Evolutionary conservation across 495 filamentous ascomycete genomes (phyloP).

Genomic region (Penicillium macrosclerotiorum): DNA sequence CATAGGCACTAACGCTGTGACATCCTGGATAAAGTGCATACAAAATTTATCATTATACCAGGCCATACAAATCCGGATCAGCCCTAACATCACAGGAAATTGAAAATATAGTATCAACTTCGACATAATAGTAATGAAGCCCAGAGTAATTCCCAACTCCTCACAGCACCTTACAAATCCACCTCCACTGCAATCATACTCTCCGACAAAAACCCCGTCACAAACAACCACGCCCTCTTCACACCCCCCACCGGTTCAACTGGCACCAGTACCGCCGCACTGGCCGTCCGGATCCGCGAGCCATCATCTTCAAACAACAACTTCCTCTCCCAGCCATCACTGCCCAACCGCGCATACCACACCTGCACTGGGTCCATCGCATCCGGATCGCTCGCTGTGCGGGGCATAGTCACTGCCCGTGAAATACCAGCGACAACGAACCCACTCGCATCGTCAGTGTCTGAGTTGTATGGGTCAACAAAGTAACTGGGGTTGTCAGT

Average conservation of each 20-base stretch:
- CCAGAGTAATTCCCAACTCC: no score
- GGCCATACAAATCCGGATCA: no score
- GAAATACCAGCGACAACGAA: conserved; percentile 52
- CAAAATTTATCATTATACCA: no score
- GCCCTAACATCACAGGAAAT: no score
- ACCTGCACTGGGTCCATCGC: conserved; percentile 47
- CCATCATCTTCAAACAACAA: conserved; percentile 62
- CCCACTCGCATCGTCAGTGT: conserved; percentile 49
- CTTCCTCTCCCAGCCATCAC: conserved; percentile 36
- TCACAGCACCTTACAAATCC: conserved; percentile 42
- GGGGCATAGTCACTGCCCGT: conserved; percentile 32
- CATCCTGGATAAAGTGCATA: no score
- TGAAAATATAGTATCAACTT: no score
- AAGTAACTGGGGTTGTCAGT: conserved; percentile 61
- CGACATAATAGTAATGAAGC: no score
- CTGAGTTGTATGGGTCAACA: conserved; percentile 39
- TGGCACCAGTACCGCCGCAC: conserved; percentile 52
- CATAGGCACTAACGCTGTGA: no score
- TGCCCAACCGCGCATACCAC: conserved; percentile 37
- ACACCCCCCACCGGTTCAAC: conserved; percentile 39
- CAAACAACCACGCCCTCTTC: conserved; percentile 56
- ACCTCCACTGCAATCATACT: conserved; percentile 53
- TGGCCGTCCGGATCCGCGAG: conserved; percentile 45
- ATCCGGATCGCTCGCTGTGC: conserved; percentile 31
- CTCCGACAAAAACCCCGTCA: conserved; percentile 56